Percentiles rank a stretch among this genome's conserved stretches.
Evolutionary conservation across 495 filamentous ascomycete genomes (phyloP).

Genomic region (Cercophora scortea): DNA sequence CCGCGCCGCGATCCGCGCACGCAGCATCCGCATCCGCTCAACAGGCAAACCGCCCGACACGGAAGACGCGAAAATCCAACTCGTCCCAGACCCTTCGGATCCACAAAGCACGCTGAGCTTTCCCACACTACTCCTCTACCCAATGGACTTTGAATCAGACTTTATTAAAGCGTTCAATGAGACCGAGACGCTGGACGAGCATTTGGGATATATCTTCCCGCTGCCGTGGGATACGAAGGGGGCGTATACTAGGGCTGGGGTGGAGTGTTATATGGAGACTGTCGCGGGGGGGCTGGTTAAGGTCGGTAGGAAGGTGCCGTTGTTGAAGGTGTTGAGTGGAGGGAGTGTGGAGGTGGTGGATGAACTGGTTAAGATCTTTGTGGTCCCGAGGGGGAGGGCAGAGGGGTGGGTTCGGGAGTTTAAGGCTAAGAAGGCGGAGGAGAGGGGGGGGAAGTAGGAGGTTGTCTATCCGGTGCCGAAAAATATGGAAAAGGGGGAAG

Average conservation of each 20-base stretch:
- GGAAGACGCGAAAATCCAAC: conserved; percentile 62
- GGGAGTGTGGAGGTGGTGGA: conserved; percentile 86
- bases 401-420: conserved; percentile 73
- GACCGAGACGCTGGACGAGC: conserved; percentile 56
- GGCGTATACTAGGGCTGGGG: conserved; percentile 52
- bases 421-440: conserved; percentile 57
- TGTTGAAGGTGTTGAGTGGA: conserved; percentile 64
- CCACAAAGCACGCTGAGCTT: conserved; percentile 62
- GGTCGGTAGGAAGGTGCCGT: conserved; percentile 72
- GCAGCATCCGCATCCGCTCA: conserved; percentile 57
- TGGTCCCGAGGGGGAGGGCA: conserved; percentile 64
- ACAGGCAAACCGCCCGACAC: conserved; percentile 72
- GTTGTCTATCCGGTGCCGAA: too few relatives aligned
- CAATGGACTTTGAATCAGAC: conserved; percentile 66
- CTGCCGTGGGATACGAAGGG: conserved; percentile 71
- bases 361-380: conserved; percentile 69
- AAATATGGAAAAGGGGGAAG: too few relatives aligned
- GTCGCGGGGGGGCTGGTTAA: conserved; percentile 72
- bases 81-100: conserved; percentile 67
- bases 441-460: conserved; percentile 2
- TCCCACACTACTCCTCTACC: conserved; percentile 78
- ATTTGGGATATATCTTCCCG: conserved; percentile 73
- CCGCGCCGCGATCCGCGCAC: conserved; percentile 59
- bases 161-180: conserved; percentile 84
- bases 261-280: conserved; percentile 93